A percentile compares a stretch with the other conserved stretches of the same genome.
Evolutionary conservation across 139 green algal species (phyloP).

Genomic region (Trebouxia sp.): DNA sequence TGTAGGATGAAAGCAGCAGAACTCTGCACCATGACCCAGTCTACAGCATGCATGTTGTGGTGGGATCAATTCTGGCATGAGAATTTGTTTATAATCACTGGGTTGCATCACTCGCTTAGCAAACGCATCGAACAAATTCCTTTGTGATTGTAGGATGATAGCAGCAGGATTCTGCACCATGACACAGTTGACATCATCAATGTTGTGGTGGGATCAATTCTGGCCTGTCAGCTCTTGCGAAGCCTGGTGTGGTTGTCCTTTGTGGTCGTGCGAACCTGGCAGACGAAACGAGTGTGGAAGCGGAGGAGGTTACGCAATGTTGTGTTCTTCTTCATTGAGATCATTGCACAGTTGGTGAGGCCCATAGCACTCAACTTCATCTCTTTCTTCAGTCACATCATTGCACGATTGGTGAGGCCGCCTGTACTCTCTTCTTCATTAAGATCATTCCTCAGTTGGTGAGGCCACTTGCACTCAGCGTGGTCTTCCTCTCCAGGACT

Average conservation of each 20-base stretch:
- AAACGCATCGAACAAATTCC: too few species aligned
- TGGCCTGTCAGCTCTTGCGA: background rate
- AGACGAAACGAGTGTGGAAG: background rate
- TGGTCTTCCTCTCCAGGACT: too few species aligned
- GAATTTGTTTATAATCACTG: too few species aligned
- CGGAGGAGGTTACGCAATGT: background rate
- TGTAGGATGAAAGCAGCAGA: too few species aligned
- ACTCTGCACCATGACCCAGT: too few species aligned
- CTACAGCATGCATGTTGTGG: too few species aligned
- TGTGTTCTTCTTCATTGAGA: background rate
- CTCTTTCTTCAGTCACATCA: too few species aligned
- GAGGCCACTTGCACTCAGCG: too few species aligned
- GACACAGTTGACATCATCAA: background rate
- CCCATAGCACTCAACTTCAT: too few species aligned
- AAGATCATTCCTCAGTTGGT: slow-evolving; percentile 1
- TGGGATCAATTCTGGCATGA: too few species aligned
- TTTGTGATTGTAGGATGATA: background rate
- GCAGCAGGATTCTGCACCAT: background rate
- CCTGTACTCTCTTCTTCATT: background rate
- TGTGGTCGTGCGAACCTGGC: background rate
- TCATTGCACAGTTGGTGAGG: slow-evolving; percentile 4
- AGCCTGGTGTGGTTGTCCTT: background rate
- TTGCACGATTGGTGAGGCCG: too few species aligned
- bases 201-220: background rate
- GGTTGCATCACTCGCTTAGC: background rate